Conservation (phyloP, 139 green algal genomes). For the Yamagishiella unicocca region DNA sequence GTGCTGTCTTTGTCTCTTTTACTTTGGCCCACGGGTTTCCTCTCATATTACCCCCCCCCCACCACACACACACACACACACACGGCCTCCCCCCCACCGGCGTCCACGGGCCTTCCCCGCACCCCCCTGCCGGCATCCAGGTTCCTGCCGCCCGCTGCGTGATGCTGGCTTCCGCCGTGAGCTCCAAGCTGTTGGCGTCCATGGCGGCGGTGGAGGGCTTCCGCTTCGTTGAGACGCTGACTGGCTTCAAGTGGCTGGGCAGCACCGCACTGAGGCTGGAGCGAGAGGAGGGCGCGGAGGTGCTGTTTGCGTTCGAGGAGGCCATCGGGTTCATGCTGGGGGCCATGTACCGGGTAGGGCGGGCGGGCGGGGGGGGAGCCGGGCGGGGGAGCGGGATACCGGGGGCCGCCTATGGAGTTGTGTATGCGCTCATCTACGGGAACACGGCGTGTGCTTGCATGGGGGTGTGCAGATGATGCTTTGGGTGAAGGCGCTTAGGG, state of each 20-base stretch:
- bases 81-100: no score
- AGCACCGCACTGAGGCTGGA: constrained; percentile 74
- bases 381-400: not conserved
- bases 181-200: constrained; percentile 67
- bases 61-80: no score
- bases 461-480: no score
- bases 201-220: constrained; percentile 75
- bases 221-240: constrained; percentile 73
- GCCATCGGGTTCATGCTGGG: constrained; percentile 85
- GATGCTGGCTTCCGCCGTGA: constrained; percentile 79
- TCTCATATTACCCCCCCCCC: no score
- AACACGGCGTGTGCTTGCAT: no score
- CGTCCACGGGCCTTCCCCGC: no score
- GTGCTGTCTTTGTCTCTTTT: no score
- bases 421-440: no score
- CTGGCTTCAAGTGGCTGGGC: constrained; percentile 90
- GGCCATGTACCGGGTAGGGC: constrained; percentile 41
- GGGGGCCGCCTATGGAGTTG: no score
- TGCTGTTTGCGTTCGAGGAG: constrained; percentile 88
- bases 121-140: no score
- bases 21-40: no score
- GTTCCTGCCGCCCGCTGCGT: constrained; percentile 53
- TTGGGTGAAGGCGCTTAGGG: no score
- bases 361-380: not conserved
- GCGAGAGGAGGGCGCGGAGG: constrained; percentile 24